Conservation (phyloP, 768 basidiomycete species). For the Lactarius akahatsu region DNA sequence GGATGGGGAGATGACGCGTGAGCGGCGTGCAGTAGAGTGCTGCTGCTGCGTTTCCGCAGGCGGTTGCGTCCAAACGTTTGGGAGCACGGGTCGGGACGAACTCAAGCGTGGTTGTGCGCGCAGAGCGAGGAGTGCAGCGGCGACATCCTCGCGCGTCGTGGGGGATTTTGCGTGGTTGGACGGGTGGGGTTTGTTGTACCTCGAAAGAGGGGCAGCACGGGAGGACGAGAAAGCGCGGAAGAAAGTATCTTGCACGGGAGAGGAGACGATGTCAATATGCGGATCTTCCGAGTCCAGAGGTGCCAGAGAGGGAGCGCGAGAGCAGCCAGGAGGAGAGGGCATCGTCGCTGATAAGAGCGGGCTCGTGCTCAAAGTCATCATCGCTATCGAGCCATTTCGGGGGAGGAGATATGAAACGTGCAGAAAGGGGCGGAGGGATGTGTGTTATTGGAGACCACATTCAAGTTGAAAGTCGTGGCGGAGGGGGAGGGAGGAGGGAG, state of each 20-base stretch:
- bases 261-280: constrained; percentile 27
- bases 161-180: constrained; percentile 5
- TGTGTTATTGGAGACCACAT: constrained; percentile 18
- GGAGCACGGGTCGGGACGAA: constrained; percentile 1
- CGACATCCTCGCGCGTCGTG: constrained; percentile 25
- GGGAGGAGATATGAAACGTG: constrained; percentile 9
- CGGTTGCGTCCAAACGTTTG: background rate
- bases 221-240: constrained; percentile 10
- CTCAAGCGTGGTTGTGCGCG: constrained; percentile 25
- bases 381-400: constrained; percentile 26
- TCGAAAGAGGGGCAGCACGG: constrained; percentile 10
- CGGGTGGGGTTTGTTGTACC: constrained; percentile 1
- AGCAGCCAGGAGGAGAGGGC: constrained; percentile 22
- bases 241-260: constrained; percentile 22
- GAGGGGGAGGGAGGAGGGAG: background rate
- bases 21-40: constrained; percentile 8
- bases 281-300: constrained; percentile 24
- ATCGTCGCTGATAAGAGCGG: constrained; percentile 28
- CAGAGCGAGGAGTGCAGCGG: constrained; percentile 26
- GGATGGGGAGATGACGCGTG: constrained; percentile 19
- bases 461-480: constrained; percentile 13
- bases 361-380: constrained; percentile 27
- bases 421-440: constrained; percentile 6
- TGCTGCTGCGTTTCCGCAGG: background rate
- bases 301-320: constrained; percentile 26